Evolutionary conservation across 495 filamentous ascomycete species (phyloP).

Genomic region (Delitschia confertaspora): DNA sequence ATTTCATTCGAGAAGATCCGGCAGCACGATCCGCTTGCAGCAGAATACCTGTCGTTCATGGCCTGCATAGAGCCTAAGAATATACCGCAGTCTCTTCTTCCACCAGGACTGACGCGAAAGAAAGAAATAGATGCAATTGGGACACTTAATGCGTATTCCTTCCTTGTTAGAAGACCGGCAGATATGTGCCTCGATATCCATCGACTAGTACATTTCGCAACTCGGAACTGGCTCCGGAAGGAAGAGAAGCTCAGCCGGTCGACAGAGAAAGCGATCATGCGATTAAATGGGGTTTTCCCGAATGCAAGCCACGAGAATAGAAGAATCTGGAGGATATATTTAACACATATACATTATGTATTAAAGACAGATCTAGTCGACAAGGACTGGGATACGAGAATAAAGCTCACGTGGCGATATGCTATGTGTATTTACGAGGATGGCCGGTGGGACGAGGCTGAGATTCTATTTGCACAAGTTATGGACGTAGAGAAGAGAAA

Average conservation of each 20-base stretch:
- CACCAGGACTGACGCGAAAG: conserved; percentile 21
- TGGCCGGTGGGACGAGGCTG: too few species aligned
- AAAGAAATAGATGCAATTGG: conserved; percentile 31
- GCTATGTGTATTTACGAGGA: too few species aligned
- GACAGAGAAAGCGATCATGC: neutral
- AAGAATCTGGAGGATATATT: conserved; percentile 3
- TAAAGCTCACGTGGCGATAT: too few species aligned
- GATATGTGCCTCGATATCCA: conserved; percentile 34
- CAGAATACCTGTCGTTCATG: conserved; percentile 39
- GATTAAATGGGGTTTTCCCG: conserved; percentile 9
- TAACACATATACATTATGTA: conserved; percentile 4
- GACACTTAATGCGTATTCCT: conserved; percentile 32
- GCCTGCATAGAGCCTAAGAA: conserved; percentile 38
- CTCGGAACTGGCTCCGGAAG: conserved; percentile 35
- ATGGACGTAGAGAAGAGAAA: too few species aligned
- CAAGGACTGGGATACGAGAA: too few species aligned
- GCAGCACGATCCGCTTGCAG: conserved; percentile 27
- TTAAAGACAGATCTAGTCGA: too few species aligned
- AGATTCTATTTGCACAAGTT: too few species aligned
- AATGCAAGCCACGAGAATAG: conserved; percentile 4
- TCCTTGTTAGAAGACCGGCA: conserved; percentile 18
- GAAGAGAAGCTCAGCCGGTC: neutral
- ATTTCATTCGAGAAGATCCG: conserved; percentile 46
- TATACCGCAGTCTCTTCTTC: conserved; percentile 38
- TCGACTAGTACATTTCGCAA: conserved; percentile 41